A percentile compares a stretch with the other conserved stretches of the same genome.
phyloP scores from a whole-genome alignment of 106 monocot species.

The Dactylorhiza incarnata region DNA sequence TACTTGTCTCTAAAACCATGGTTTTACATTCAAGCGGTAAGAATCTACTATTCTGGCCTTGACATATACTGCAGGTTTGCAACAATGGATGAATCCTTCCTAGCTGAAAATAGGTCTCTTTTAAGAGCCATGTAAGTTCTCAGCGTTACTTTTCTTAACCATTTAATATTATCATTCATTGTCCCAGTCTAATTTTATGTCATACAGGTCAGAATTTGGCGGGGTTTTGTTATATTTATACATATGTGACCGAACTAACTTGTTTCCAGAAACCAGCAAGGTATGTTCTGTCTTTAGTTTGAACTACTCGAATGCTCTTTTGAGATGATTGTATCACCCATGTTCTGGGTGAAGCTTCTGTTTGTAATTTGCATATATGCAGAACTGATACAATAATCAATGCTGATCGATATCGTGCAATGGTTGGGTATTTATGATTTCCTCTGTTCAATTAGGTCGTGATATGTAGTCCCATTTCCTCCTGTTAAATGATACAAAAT shows the following conservation, averaged over 20 bases:
- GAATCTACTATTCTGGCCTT: background rate
- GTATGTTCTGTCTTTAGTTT: constrained; percentile 14
- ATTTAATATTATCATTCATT: constrained; percentile 1
- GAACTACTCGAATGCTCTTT: background rate
- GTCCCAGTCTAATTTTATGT: background rate
- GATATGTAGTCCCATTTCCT: background rate
- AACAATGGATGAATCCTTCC: constrained; percentile 77
- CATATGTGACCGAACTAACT: constrained; percentile 71
- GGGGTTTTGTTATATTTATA: constrained; percentile 64
- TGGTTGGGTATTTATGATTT: background rate
- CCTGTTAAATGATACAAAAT: background rate
- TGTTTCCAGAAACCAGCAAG: constrained; percentile 55
- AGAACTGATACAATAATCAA: background rate
- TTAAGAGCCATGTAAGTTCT: constrained; percentile 70
- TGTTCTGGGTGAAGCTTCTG: background rate
- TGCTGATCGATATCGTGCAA: background rate
- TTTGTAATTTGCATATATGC: background rate
- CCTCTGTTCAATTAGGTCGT: background rate
- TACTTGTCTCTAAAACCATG: background rate
- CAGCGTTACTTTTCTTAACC: background rate
- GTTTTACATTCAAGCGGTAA: background rate
- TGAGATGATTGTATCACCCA: background rate
- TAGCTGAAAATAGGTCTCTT: constrained; percentile 59
- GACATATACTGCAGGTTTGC: constrained; percentile 50
- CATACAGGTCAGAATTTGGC: constrained; percentile 71